A percentile compares a stretch with the other conserved stretches of the same genome.
phyloP scores from a whole-genome alignment of 176 grass and related monocot genomes.

The Ampelocalamus luodianensis region DNA sequence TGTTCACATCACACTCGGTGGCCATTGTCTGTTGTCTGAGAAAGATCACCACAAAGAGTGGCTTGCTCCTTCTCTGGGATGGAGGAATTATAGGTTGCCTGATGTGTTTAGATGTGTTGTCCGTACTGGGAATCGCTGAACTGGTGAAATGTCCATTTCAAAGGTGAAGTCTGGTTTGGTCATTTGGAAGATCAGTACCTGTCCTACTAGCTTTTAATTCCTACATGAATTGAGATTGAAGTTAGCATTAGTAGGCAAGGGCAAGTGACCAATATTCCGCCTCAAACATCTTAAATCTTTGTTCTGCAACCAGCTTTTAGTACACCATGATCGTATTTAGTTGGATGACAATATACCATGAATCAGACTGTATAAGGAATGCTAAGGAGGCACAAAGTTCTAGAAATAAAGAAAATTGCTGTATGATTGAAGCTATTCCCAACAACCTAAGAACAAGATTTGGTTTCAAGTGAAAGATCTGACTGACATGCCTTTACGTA shows the following conservation, averaged over 20 bases:
- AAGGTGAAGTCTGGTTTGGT: conserved; percentile 53
- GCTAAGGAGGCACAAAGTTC: conserved; percentile 34
- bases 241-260: conserved; percentile 46
- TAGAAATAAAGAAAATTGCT: conserved; percentile 19
- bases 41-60: conserved; percentile 42
- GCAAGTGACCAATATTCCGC: conserved; percentile 52
- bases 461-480: conserved; percentile 55
- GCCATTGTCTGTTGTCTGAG: conserved; percentile 64
- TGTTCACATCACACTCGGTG: conserved; percentile 55
- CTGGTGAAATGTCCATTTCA: conserved; percentile 62
- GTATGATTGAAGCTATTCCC: conserved; percentile 37
- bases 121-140: conserved; percentile 50
- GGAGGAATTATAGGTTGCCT: conserved; percentile 51
- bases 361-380: conserved; percentile 26
- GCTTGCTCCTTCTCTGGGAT: conserved; percentile 40
- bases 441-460: conserved; percentile 47
- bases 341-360: conserved; percentile 5
- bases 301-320: conserved; percentile 24
- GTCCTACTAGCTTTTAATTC: conserved; percentile 43
- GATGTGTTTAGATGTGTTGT: conserved; percentile 40
- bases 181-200: conserved; percentile 61
- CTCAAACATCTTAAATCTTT: conserved; percentile 39
- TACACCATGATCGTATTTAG: conserved; percentile 30
- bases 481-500: conserved; percentile 12
- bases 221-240: conserved; percentile 71